Evolutionary conservation across 441 rosid species (phyloP).

Genomic region (Manihot esculenta): DNA sequence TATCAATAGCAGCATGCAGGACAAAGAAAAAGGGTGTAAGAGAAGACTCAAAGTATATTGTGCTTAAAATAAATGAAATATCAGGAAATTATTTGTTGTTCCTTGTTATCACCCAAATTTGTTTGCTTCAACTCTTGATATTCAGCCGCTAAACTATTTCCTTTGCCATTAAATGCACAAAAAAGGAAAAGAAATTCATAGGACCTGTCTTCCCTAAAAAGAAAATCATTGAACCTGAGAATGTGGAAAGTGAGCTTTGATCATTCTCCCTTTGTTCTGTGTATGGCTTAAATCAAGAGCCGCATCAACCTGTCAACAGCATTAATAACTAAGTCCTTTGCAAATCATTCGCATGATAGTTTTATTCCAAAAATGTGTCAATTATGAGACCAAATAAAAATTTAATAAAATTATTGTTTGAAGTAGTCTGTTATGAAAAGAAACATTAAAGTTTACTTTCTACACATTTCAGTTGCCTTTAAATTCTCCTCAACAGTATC

Average conservation of each 20-base stretch:
- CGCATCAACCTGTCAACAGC: slow-evolving; percentile 90
- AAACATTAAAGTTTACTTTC: neutral
- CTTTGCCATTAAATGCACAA: neutral
- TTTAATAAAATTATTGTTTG: neutral
- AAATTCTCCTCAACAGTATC: neutral
- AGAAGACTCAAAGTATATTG: neutral
- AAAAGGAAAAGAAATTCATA: slow-evolving; percentile 2
- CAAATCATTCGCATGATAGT: slow-evolving; percentile 11
- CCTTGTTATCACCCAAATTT: neutral
- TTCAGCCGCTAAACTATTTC: neutral
- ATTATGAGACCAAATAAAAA: neutral
- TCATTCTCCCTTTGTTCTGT: slow-evolving; percentile 99
- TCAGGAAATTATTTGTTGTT: neutral
- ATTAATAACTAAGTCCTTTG: slow-evolving; percentile 16
- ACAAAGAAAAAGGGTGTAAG: neutral
- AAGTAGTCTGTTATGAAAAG: neutral
- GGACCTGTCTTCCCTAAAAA: too few relatives aligned
- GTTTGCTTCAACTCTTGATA: neutral
- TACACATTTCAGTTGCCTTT: neutral
- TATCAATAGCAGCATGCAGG: neutral
- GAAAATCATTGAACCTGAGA: slow-evolving; percentile 54
- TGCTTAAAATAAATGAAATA: neutral
- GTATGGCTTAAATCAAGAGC: slow-evolving; percentile 91
- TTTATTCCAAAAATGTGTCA: too few relatives aligned
- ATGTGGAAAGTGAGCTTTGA: slow-evolving; percentile 80